Evolutionary conservation across 768 basidiomycete genomes (phyloP), one percentile per base, ranked within the genome.

Genomic region (Kwoniella heveanensis): DNA sequence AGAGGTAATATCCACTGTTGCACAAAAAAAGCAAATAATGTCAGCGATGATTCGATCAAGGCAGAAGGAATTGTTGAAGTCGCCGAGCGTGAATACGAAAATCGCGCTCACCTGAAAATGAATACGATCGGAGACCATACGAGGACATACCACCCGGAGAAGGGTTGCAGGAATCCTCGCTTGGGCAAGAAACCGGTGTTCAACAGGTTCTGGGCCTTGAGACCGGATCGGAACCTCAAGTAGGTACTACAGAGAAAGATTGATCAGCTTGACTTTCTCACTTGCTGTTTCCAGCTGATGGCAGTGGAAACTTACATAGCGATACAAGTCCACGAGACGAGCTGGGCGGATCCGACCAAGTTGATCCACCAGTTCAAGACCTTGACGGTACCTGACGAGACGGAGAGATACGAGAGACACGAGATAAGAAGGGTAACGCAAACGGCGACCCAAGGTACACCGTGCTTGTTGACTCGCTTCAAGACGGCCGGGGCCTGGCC

Each of bases 341-440:
- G 60, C 53, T 72, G 70, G 19, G 71, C 66, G 8, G 68, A 64
- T 13, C 68, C 70, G 56, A 72, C 71, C 15, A 74, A 39, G 32
- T 64, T 56, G 47, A 74, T 64, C 73, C 73, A 74, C 73, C 73
- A 74, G 22, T 57, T 56, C 21, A 74, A 64, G 0, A 74, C 70
- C 46, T 69, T 69, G 54, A 66, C 65, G n/a, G 73, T 72, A 36
- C 72, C 72, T 8, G 71, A 68, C 13, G 69, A 70, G 12, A 76
- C 62, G 12, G 66, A 62, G 22, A 73, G 67, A 56, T 73, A 72
- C 0, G 71, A 62, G 10, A 75, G 50, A 46, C 65, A 66, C 8
- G 63, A 57, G 24, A 75, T 29, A 8, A 50, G 61, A 21, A 68
- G 57, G 2, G 69, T 65, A 32, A 71, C 55, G 19, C 68, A 36